These are phyloP conservation scores for Macrophomina tecta DNA, from an alignment of 2,329 filamentous ascomycete genomes.

Conservation along the genomic window DNA sequence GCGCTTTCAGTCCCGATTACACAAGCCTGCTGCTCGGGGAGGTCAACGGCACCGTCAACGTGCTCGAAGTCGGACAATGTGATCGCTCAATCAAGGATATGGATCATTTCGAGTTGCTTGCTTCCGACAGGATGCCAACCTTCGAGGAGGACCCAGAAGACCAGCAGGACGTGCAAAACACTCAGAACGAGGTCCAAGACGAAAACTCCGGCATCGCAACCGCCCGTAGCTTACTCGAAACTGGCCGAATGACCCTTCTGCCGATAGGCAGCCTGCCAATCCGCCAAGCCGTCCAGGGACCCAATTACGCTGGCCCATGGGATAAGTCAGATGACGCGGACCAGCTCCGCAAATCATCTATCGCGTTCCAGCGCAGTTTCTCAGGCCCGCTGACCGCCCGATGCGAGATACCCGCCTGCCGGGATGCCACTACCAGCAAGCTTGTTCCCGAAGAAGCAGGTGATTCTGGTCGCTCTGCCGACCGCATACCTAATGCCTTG, in stretches of 20 bases:
- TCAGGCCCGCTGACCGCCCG: slow-evolving; percentile 29
- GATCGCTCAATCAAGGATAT: slow-evolving; percentile 39
- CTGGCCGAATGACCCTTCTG: slow-evolving; percentile 41
- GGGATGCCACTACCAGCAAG: slow-evolving; percentile 37
- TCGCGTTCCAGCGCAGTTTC: slow-evolving; percentile 42
- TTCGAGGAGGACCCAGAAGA: not conserved
- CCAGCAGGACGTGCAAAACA: not conserved
- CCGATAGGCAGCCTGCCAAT: slow-evolving; percentile 52
- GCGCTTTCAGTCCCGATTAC: slow-evolving; percentile 61
- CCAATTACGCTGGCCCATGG: slow-evolving; percentile 49
- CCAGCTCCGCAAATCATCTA: slow-evolving; percentile 38
- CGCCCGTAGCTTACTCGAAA: slow-evolving; percentile 39
- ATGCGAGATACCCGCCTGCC: slow-evolving; percentile 39
- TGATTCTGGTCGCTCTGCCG: slow-evolving; percentile 47
- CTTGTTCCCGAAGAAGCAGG: slow-evolving; percentile 45
- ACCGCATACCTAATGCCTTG: slow-evolving; percentile 51
- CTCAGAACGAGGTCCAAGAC: not conserved
- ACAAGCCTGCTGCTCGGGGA: slow-evolving; percentile 64
- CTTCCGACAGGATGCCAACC: not conserved
- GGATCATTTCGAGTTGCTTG: slow-evolving; percentile 37
- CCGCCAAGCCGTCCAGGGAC: slow-evolving; percentile 54
- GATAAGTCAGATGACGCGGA: slow-evolving; percentile 37
- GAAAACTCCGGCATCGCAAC: slow-evolving; percentile 35
- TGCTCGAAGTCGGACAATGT: slow-evolving; percentile 53
- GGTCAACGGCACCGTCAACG: slow-evolving; percentile 60